Percentiles rank a stretch among this genome's conserved stretches.
Conservation (phyloP, 1,284 basidiomycete genomes). For the Cryptococcus sp. region DNA sequence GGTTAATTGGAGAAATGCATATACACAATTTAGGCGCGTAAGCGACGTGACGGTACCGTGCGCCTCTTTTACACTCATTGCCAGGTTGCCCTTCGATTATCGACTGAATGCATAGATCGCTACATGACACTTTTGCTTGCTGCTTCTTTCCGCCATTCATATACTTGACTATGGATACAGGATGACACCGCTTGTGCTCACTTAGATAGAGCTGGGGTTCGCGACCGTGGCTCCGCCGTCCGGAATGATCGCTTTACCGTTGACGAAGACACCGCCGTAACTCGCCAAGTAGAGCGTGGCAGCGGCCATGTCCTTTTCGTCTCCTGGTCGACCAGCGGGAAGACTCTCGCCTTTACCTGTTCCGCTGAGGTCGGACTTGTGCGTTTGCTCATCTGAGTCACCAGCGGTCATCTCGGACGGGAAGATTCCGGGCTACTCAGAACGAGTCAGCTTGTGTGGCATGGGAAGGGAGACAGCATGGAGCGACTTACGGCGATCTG, state of each 20-base stretch:
- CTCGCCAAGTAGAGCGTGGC: constrained; percentile 30
- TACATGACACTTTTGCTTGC: too few species aligned
- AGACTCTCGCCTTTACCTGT: constrained; percentile 31
- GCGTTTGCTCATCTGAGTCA: constrained; percentile 32
- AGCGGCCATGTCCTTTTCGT: constrained; percentile 42
- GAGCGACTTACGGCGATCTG: constrained; percentile 33
- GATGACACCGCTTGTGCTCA: too few species aligned
- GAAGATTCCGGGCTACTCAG: constrained; percentile 25
- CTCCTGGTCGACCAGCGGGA: constrained; percentile 35
- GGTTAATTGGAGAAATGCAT: too few species aligned
- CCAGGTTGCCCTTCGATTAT: too few species aligned
- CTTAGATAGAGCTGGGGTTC: constrained; percentile 1
- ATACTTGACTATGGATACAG: too few species aligned
- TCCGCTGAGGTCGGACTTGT: constrained; percentile 38
- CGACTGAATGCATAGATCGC: too few species aligned
- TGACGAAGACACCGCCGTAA: constrained; percentile 28
- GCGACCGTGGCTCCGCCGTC: background rate
- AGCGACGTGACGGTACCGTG: too few species aligned
- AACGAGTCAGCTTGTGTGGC: background rate
- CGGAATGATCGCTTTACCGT: background rate
- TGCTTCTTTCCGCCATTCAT: too few species aligned
- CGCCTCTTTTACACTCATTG: too few species aligned
- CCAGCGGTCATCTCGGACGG: constrained; percentile 46
- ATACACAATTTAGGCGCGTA: too few species aligned
- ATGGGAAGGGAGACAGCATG: background rate